Evolutionary conservation across 352 stramenopile species (phyloP), one percentile per base, ranked within the genome.

Genomic region (Saprolegnia diclina): DNA sequence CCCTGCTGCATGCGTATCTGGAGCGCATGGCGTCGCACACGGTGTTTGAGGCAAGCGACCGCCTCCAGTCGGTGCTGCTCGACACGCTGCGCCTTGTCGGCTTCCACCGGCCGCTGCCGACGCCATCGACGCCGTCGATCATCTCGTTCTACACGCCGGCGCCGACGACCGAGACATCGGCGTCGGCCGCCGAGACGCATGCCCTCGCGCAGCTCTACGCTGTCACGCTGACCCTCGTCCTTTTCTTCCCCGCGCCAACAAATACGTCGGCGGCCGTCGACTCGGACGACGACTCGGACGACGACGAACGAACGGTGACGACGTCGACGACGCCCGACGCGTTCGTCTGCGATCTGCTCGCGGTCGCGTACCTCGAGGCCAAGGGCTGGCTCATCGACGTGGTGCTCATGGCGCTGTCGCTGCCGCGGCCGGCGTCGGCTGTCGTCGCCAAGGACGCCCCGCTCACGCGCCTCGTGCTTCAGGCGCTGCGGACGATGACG

Each of bases 311-410:
- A 35, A 19, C 10, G 16, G n/a, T 4, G 56, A 50, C 40, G 13
- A 13, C 24, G n/a, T 35, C 40, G 26, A 24, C 37, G 50, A 61
- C 22, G 48, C 53, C 24, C 19, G 21, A 57, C 37, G 37, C 16
- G n/a, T 14, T 59, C 16, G 63, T 62, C 11, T 26, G 11, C 38
- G 16, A 69, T 16, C 14, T 69, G 21, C 63, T 69, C 21, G 50
- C 54, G 35, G 37, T 29, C 11, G 22, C 19, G 7, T 21, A 53
- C 6, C 32, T 6, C 14, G 53, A 61, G 29, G 22, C 6, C 9
- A 21, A 44, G 21, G 44, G 44, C 10, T 69, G 63, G 63, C 63
- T 69, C 29, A 45, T 61, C 38, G 63, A 69, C 40, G 63, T 69
- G 16, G 19, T 62, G 14, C 63, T 69, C 18, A 16, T 56, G n/a